These are phyloP conservation scores for Quercus gilva DNA, from an alignment of 306 rosid species.

Conservation along the genomic window DNA sequence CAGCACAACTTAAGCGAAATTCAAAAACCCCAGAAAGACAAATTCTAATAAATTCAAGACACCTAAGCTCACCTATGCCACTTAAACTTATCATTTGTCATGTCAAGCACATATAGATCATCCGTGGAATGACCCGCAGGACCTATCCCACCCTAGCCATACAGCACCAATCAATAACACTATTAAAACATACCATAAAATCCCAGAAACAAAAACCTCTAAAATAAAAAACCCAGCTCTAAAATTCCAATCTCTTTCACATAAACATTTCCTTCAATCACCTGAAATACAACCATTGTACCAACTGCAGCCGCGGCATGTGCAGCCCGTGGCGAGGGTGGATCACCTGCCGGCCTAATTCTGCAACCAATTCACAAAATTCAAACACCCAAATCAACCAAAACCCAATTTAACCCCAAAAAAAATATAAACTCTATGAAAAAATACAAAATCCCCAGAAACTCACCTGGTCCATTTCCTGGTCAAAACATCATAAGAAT, in stretches of 20 bases:
- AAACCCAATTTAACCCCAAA: slow-evolving; percentile 29
- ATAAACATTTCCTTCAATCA: slow-evolving; percentile 25
- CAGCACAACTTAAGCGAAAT: slow-evolving; percentile 3
- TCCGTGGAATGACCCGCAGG: slow-evolving; percentile 99
- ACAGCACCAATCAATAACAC: slow-evolving; percentile 31
- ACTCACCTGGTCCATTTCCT: slow-evolving; percentile 89
- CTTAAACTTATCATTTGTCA: slow-evolving; percentile 86
- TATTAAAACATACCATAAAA: slow-evolving; percentile 12
- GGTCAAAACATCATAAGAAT: slow-evolving; percentile 75
- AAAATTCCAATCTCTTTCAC: slow-evolving; percentile 1
- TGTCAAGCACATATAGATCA: slow-evolving; percentile 87
- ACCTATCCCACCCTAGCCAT: slow-evolving; percentile 96
- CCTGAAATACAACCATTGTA: slow-evolving; percentile 99
- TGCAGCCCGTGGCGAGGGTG: slow-evolving; percentile 98
- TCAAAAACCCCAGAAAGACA: slow-evolving; percentile 14
- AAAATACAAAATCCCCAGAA: neutral
- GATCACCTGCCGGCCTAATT: slow-evolving; percentile 91
- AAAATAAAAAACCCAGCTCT: neutral
- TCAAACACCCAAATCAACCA: slow-evolving; percentile 22
- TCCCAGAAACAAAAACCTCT: neutral
- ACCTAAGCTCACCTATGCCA: slow-evolving; percentile 87
- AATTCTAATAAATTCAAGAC: slow-evolving; percentile 12
- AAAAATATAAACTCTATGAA: neutral
- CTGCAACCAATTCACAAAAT: slow-evolving; percentile 32
- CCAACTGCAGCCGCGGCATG: slow-evolving; percentile 97